These are phyloP conservation scores for Coemansia sp. DNA, from an alignment of 192 early-diverging fungal species.

Conservation along the genomic window DNA sequence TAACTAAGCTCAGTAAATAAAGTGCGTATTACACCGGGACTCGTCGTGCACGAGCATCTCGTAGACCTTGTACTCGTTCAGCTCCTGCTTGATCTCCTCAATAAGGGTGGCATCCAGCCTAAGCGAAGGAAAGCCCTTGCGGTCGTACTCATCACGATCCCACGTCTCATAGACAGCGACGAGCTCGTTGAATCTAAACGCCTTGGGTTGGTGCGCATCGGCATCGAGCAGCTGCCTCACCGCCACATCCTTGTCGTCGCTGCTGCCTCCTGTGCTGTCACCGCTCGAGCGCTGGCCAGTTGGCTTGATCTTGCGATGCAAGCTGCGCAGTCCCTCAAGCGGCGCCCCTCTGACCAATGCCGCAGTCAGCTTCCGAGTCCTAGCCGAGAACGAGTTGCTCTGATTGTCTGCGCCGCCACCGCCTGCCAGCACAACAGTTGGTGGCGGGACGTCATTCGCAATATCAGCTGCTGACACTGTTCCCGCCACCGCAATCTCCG, in stretches of 20 bases:
- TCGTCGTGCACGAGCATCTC: slow-evolving; percentile 91
- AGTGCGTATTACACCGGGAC: slow-evolving; percentile 68
- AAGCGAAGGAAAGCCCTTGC: slow-evolving; percentile 76
- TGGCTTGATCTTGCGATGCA: slow-evolving; percentile 28
- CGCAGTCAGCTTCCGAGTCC: slow-evolving; percentile 25
- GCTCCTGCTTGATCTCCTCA: slow-evolving; percentile 84
- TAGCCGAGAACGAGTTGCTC: slow-evolving; percentile 6
- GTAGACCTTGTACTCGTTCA: slow-evolving; percentile 90
- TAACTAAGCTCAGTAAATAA: slow-evolving; percentile 55
- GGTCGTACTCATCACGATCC: slow-evolving; percentile 78
- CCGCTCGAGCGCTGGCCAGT: not conserved
- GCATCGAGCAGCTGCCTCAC: not conserved
- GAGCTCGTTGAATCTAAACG: slow-evolving; percentile 51
- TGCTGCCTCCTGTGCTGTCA: not conserved
- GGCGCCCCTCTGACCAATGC: slow-evolving; percentile 28
- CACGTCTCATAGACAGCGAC: slow-evolving; percentile 67
- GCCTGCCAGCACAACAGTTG: not conserved
- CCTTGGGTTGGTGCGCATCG: slow-evolving; percentile 10
- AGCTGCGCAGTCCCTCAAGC: slow-evolving; percentile 28
- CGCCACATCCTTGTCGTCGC: not conserved
- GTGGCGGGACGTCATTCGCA: not conserved
- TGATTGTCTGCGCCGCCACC: not conserved
- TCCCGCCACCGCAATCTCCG: not conserved
- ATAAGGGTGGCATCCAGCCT: slow-evolving; percentile 83
- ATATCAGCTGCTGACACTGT: not conserved